Evolutionary conservation across 129 eudicot genomes (phyloP).

Genomic region (Flaveria trinervia): DNA sequence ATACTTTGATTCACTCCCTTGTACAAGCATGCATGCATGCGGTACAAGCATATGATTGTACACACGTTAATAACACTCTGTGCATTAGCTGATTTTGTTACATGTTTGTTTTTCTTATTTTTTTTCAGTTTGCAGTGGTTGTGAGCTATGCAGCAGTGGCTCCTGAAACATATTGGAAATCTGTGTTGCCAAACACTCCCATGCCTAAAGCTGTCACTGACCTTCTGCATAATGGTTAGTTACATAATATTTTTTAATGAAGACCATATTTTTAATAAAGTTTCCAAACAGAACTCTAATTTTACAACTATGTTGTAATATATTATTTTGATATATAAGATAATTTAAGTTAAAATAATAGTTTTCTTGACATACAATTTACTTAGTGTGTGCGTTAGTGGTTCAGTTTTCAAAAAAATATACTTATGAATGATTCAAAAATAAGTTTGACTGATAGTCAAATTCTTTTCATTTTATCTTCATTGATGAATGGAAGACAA

Average conservation of each 20-base stretch:
- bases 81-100: conserved; percentile 7
- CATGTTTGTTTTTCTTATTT: background rate
- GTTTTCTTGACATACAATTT: conserved; percentile 5
- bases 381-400: no score
- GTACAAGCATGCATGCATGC: conserved; percentile 26
- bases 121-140: conserved; percentile 41
- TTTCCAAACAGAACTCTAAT: background rate
- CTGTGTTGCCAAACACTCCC: conserved; percentile 51
- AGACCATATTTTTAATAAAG: background rate
- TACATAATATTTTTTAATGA: background rate
- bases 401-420: background rate
- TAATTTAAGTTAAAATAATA: no score
- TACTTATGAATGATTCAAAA: background rate
- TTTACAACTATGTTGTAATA: background rate
- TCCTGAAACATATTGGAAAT: conserved; percentile 62
- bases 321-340: background rate
- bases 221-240: conserved; percentile 32
- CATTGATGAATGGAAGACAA: conserved; percentile 47
- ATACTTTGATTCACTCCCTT: conserved; percentile 8
- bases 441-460: background rate
- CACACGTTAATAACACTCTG: background rate
- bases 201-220: conserved; percentile 68
- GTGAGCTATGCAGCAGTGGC: conserved; percentile 47
- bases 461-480: background rate
- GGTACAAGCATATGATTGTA: background rate